Evolutionary conservation across 305 asterid genomes (phyloP).

Genomic region (Caryopteris hybrid): DNA sequence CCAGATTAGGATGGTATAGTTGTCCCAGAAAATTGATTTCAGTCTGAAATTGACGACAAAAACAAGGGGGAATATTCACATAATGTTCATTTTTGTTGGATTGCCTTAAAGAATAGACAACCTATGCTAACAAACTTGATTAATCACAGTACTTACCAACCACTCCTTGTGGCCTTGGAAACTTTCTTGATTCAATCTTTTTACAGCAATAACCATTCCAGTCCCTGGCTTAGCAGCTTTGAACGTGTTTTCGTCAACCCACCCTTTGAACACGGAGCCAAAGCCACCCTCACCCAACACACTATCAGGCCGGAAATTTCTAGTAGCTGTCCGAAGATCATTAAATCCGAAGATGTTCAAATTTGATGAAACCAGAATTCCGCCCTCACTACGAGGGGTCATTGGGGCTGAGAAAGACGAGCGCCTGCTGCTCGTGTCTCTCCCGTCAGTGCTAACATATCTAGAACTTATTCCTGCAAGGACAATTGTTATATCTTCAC

Average conservation of each 20-base stretch:
- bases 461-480: conserved; percentile 38
- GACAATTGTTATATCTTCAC: neutral
- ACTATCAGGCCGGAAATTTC: conserved; percentile 24
- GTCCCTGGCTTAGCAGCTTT: conserved; percentile 59
- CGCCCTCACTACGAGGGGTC: conserved; percentile 57
- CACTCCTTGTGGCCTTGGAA: conserved; percentile 87
- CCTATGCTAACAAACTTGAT: neutral
- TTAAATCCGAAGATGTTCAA: conserved; percentile 42
- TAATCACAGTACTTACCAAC: conserved; percentile 47
- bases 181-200: conserved; percentile 74
- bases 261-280: conserved; percentile 21
- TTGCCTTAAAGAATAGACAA: neutral
- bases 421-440: conserved; percentile 40
- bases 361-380: conserved; percentile 43
- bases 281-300: conserved; percentile 26
- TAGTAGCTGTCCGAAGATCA: conserved; percentile 18
- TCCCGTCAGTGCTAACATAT: conserved; percentile 31
- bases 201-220: conserved; percentile 72
- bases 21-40: conserved; percentile 73
- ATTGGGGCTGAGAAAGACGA: conserved; percentile 28
- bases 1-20: conserved; percentile 75
- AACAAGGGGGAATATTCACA: neutral
- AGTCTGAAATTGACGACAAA: conserved; percentile 33
- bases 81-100: neutral
- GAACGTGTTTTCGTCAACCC: conserved; percentile 19